These are phyloP conservation scores for Rhynchospora pubera DNA, from an alignment of 176 grass and related monocot species.

Conservation along the genomic window DNA sequence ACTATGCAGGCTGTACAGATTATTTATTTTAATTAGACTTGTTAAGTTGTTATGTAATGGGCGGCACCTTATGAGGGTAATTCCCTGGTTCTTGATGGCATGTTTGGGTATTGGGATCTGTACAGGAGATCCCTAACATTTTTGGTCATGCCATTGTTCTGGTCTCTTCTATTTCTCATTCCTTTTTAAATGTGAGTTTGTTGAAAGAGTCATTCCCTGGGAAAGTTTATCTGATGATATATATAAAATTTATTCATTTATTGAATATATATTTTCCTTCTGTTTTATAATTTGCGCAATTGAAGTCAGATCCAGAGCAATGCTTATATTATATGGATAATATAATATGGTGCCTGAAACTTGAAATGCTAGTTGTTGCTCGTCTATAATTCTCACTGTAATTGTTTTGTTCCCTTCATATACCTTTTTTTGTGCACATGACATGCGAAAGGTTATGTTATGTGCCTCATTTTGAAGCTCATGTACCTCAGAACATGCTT, in stretches of 20 bases:
- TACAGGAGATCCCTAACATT: neutral
- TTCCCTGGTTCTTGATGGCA: neutral
- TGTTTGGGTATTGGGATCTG: neutral
- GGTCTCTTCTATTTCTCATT: neutral
- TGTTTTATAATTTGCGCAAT: neutral
- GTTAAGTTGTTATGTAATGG: neutral
- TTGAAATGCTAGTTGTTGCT: neutral
- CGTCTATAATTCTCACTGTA: neutral
- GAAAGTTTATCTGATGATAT: neutral
- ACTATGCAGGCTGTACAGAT: conserved; percentile 12
- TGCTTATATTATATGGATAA: neutral
- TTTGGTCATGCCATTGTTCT: conserved; percentile 12
- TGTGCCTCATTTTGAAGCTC: too few relatives aligned
- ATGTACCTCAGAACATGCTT: too few relatives aligned
- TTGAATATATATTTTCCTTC: neutral
- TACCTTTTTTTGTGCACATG: neutral
- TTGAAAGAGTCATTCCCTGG: neutral
- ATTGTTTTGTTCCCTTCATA: neutral
- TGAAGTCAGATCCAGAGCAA: neutral
- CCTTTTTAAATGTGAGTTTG: neutral
- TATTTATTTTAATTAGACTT: neutral
- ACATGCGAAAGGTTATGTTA: too few relatives aligned
- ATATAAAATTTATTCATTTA: conserved; percentile 20
- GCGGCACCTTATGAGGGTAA: neutral
- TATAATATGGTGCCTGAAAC: neutral